phyloP scores from a whole-genome alignment of 306 rosid genomes.

The Cicer cuneatum region DNA sequence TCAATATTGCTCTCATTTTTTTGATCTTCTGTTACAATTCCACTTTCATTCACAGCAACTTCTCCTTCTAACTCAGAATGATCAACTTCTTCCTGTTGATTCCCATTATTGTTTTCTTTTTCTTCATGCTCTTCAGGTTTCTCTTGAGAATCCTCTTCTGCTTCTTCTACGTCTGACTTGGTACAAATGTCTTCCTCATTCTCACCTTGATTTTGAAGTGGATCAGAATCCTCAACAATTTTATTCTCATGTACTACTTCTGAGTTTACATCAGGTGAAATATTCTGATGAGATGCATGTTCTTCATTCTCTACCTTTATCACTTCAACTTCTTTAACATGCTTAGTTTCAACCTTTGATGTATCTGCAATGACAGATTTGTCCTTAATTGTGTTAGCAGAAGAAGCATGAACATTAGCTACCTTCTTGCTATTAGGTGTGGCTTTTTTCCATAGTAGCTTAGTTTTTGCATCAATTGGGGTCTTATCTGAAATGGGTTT shows the following conservation, averaged over 20 bases:
- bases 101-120: slow-evolving; percentile 33
- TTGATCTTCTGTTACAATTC: slow-evolving; percentile 12
- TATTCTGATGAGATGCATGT: slow-evolving; percentile 11
- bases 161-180: slow-evolving; percentile 38
- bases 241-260: slow-evolving; percentile 30
- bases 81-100: slow-evolving; percentile 20
- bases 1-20: slow-evolving; percentile 28
- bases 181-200: slow-evolving; percentile 45
- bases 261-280: slow-evolving; percentile 11
- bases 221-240: slow-evolving; percentile 36
- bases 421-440: slow-evolving; percentile 44
- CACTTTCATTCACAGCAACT: slow-evolving; percentile 40
- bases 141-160: not conserved
- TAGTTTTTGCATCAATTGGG: slow-evolving; percentile 41
- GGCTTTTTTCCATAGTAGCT: slow-evolving; percentile 12
- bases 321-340: slow-evolving; percentile 40
- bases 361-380: not conserved
- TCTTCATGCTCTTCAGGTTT: slow-evolving; percentile 11
- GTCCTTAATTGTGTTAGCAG: slow-evolving; percentile 29
- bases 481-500: slow-evolving; percentile 36
- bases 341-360: slow-evolving; percentile 33
- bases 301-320: slow-evolving; percentile 32
- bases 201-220: slow-evolving; percentile 29
- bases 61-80: slow-evolving; percentile 32
- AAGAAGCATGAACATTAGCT: not conserved